phyloP scores from a whole-genome alignment of 495 filamentous ascomycete species.

The Trichocladium antarcticum region DNA sequence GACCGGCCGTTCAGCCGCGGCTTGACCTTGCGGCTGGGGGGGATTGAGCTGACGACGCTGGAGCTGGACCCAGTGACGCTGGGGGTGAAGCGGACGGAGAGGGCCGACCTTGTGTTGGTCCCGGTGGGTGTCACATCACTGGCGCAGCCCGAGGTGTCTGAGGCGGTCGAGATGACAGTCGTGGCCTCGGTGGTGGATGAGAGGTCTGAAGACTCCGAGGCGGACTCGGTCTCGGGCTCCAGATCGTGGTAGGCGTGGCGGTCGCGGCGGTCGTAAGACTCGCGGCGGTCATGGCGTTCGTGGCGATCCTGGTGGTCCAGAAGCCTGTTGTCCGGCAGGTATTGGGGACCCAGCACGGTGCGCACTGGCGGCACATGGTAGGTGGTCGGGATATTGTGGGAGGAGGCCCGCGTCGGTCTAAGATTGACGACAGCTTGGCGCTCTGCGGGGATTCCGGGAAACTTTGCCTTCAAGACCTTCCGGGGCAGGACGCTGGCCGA shows the following conservation, averaged over 20 bases:
- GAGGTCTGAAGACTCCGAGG: constrained; percentile 34
- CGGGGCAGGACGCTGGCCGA: constrained; percentile 18
- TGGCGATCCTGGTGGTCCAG: constrained; percentile 11
- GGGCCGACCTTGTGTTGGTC: constrained; percentile 22
- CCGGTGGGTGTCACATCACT: constrained; percentile 27
- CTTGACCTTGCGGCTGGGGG: constrained; percentile 20
- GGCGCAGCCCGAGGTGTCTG: constrained; percentile 11
- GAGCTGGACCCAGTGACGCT: constrained; percentile 23
- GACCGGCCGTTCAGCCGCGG: constrained; percentile 23
- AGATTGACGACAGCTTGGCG: constrained; percentile 21
- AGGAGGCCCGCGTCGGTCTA: constrained; percentile 19
- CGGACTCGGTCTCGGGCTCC: constrained; percentile 33
- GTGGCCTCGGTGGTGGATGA: constrained; percentile 39
- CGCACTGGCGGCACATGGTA: constrained; percentile 20
- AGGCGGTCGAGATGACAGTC: constrained; percentile 20
- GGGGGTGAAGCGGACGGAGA: constrained; percentile 27
- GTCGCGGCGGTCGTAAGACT: too few species aligned
- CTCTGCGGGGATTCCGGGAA: constrained; percentile 19
- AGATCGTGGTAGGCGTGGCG: constrained; percentile 6
- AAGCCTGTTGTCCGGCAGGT: constrained; percentile 10
- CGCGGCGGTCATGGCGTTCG: constrained; percentile 14
- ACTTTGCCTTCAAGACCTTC: constrained; percentile 28
- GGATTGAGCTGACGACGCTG: constrained; percentile 22
- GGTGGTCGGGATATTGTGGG: constrained; percentile 9
- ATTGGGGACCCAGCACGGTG: constrained; percentile 14